Conservation (phyloP, 257 asterid genomes). For the Penstemon eatonii region DNA sequence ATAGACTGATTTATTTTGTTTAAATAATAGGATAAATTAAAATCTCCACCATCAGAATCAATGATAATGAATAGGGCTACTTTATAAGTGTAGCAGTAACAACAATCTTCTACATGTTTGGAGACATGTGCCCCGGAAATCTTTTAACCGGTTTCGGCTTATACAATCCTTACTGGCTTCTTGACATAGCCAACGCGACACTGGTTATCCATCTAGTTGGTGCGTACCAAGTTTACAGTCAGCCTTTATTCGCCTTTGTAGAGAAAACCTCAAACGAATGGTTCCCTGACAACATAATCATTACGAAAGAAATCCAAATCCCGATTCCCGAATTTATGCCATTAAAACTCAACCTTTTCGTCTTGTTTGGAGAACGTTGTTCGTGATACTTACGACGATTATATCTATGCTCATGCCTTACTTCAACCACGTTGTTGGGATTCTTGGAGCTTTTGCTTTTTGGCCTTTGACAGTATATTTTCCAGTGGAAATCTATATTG, state of each 20-base stretch:
- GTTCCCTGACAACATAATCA: conserved; percentile 52
- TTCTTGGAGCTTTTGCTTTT: conserved; percentile 44
- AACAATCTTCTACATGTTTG: conserved; percentile 88
- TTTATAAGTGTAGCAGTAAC: conserved; percentile 63
- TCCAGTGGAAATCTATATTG: conserved; percentile 58
- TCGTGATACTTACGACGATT: conserved; percentile 65
- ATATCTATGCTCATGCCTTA: conserved; percentile 80
- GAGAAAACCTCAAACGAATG: conserved; percentile 53
- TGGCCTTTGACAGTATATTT: conserved; percentile 58
- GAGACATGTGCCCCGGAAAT: conserved; percentile 80
- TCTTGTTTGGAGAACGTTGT: conserved; percentile 63
- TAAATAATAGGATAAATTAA: conserved; percentile 60
- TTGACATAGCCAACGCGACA: conserved; percentile 80
- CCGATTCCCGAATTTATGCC: conserved; percentile 47
- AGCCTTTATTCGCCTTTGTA: conserved; percentile 77
- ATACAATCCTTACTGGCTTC: conserved; percentile 84
- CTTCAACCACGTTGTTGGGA: conserved; percentile 78
- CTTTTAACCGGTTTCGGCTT: conserved; percentile 88
- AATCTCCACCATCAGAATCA: conserved; percentile 74
- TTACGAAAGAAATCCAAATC: conserved; percentile 46
- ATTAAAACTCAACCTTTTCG: conserved; percentile 53
- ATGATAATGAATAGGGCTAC: conserved; percentile 86
- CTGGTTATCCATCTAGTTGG: conserved; percentile 80
- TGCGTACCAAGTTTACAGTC: conserved; percentile 89
- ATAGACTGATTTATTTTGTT: not conserved